phyloP scores from a whole-genome alignment of 805 yeast species.

The Cyberlindnera maclurae region DNA sequence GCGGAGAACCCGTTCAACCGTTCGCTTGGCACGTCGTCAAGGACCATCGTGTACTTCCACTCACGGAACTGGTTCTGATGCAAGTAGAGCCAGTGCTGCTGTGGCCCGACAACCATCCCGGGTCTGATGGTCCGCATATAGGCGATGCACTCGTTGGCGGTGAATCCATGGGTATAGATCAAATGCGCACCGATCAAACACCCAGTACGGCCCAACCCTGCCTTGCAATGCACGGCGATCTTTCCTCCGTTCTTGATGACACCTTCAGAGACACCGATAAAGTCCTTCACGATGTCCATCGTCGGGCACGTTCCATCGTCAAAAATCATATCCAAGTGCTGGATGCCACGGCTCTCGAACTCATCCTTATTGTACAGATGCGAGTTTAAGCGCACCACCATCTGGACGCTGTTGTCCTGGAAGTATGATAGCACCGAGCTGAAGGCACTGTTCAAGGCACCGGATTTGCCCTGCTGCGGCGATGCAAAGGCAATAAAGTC shows the following conservation, averaged over 20 bases:
- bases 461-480: constrained; percentile 62
- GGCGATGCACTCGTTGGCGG: constrained; percentile 94
- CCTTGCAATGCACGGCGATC: constrained; percentile 98
- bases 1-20: constrained; percentile 63
- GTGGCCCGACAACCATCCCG: constrained; percentile 99
- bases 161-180: constrained; percentile 93
- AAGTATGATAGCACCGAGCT: constrained; percentile 77
- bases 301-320: constrained; percentile 99
- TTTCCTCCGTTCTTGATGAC: constrained; percentile 81
- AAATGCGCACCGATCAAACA: constrained; percentile 96
- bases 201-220: constrained; percentile 97
- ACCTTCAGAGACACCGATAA: constrained; percentile 92
- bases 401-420: constrained; percentile 61
- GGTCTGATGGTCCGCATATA: constrained; percentile 96
- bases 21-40: constrained; percentile 60
- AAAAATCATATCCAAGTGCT: constrained; percentile 91
- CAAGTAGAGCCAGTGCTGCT: constrained; percentile 95
- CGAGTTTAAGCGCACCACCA: constrained; percentile 89
- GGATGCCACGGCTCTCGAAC: constrained; percentile 75
- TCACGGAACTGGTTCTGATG: constrained; percentile 95
- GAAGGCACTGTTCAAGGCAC: constrained; percentile 62
- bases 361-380: constrained; percentile 82
- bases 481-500: constrained; percentile 98
- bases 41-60: constrained; percentile 88
- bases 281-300: constrained; percentile 84